Evolutionary conservation across 2,329 filamentous ascomycete species (phyloP), one percentile per base, ranked within the genome.

Genomic region (Sordariomycetes sp.): DNA sequence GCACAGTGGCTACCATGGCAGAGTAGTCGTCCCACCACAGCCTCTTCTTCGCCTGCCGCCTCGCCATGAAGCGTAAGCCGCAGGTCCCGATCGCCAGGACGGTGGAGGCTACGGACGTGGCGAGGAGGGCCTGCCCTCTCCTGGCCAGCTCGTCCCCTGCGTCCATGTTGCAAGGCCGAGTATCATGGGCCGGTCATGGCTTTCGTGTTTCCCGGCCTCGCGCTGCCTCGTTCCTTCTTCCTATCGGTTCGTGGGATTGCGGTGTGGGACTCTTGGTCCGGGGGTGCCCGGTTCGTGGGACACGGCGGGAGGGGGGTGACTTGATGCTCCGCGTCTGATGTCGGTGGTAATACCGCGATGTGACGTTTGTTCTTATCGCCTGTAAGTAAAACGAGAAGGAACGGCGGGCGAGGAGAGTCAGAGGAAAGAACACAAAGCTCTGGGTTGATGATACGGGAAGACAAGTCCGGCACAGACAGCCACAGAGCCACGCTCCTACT

Each of bases 101-200:
- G 1, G 62, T 64, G 28, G 69, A 69, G 53, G 62, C 63, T 50
- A 68, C 62, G 2, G 70, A 70, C 17, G 71, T 61, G 48, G 66
- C 68, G 42, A 73, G 65, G 61, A 72, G 67, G 62, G 67, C 68
- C 60, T 68, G 65, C 59, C 69, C 69, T 64, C 64, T 32, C 22
- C 55, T 36, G 45, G 36, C 48, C 36, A 56, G 55, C n/a, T 56
- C 54, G 25, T 51, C 54, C 54, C 48, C 48, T 20, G 48, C 50
- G 32, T 35, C 55, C 22, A 52, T 32, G n/a, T 22, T 34, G 10
- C 25, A 22, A 28, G 12, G 53, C 10, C 10, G 28, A 34, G 25
- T 52, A 52, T 52, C 8, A 25, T 52, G 28, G 7, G 24, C 28
- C 51, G 10, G 1, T 52, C 51, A 52, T 52, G 51, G n/a, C 51